These are phyloP conservation scores for Diplodia seriata DNA, from an alignment of 2,329 filamentous ascomycete genomes.

Conservation along the genomic window DNA sequence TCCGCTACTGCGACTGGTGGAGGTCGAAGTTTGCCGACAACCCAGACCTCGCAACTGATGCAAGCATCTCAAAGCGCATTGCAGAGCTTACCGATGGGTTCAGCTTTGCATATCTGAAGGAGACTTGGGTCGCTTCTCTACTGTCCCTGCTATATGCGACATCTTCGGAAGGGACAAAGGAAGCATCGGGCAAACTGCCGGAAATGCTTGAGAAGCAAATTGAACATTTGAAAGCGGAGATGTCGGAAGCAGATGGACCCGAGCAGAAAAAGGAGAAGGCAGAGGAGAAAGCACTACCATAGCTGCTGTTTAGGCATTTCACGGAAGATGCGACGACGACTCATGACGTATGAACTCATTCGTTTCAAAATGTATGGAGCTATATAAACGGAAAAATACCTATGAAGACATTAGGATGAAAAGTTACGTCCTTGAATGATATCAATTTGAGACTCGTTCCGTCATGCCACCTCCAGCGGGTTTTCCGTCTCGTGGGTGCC, in stretches of 20 bases:
- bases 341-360: background rate
- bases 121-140: constrained; percentile 52
- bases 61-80: constrained; percentile 39
- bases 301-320: too few relatives aligned
- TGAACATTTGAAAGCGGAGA: background rate
- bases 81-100: constrained; percentile 54
- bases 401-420: too few relatives aligned
- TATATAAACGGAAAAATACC: too few relatives aligned
- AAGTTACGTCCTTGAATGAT: too few relatives aligned
- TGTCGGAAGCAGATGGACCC: background rate
- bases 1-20: constrained; percentile 55
- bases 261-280: background rate
- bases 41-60: constrained; percentile 2
- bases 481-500: too few relatives aligned
- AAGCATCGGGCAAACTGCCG: constrained; percentile 31
- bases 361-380: background rate
- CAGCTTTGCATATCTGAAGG: constrained; percentile 56
- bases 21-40: constrained; percentile 50
- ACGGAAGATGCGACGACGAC: constrained; percentile 27
- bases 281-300: background rate
- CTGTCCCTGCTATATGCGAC: constrained; percentile 45
- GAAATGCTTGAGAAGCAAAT: constrained; percentile 22
- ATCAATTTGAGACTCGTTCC: too few relatives aligned
- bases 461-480: too few relatives aligned
- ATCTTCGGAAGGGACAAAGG: constrained; percentile 41